Base-by-base conservation (phyloP, 257 asterid species). In the Nicotiana tabacum region DNA sequence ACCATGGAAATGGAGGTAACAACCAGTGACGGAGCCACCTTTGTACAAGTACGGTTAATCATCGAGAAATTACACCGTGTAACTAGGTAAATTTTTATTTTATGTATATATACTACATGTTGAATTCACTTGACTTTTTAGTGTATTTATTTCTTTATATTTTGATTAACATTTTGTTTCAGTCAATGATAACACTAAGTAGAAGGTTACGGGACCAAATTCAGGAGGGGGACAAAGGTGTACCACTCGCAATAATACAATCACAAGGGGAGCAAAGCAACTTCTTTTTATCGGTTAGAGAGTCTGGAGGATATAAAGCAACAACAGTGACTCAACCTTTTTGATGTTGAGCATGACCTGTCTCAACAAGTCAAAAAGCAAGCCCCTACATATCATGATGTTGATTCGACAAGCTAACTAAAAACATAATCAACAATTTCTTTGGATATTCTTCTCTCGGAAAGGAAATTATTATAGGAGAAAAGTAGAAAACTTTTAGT, bases 221-320 rank as follows among this genome's bases (percentile, higher is more conserved):
- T 10, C 30, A 24, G 33, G 11, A 70, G 12, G 18, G 83, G 89
- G 77, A 89, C 86, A 89, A 85, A 80, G 83, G 87, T 80, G 88
- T 83, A 85, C 77, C 88, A 84, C 60, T 81, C 18, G 70, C 86
- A 86, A 87, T 85, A 83, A 84, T 89, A 78, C 87, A 76, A 16
- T 76, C 90, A 82, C 86, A 81, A 85, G 87, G 86, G 85, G 81
- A 21, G 77, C 68, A 85, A 80, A 83, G 82, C 81, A 72, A 18
- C 39, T 51, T 29, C 53, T 24, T 83, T 46, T 78, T 57, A 18
- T 77, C 78, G 29, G 53, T 83, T 64, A 21, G 55, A 39, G 66
- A 43, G 57, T 78, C 84, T 9, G 80, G 82, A 69, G 83, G 85
- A 81, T 82, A 62, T 85, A 85, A 82, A 82, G 81, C 78, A 83